Evolutionary conservation across 2,329 filamentous ascomycete species (phyloP), one percentile per base, ranked within the genome.

Genomic region (Fusarium duplospermum): DNA sequence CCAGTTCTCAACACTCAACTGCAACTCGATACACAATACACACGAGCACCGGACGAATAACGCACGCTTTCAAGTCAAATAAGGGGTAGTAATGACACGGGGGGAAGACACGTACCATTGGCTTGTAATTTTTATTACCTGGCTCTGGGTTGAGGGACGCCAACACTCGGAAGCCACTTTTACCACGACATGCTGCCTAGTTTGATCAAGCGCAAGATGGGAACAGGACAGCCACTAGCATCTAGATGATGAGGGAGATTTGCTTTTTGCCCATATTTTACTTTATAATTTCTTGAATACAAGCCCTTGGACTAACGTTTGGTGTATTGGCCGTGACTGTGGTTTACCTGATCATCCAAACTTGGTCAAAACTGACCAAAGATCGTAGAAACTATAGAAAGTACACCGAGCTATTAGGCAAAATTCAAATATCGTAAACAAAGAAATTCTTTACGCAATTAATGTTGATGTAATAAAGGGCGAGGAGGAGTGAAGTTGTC

Each of bases 111-210:
- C 66, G 52, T 60, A 45, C 36, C 59, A 67, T 52, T 72, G 65
- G 69, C 72, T 70, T 75, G 69, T 35, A 24, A 29, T 29, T 24
- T 69, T 58, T 66, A 57, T 69, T 50, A 57, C 71, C 40, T 50
- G 69, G 73, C 73, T 76, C 67, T 71, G 63, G 62, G 38, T 70
- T 58, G 57, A 62, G 73, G 77, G 73, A 78, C 73, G 71, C 77
- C 70, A 67, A 63, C 71, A 71, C 56, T 58, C 60, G 36, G 71
- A 72, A 62, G 74, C 56, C 45, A 75, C 57, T 77, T 71, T 64
- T 76, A 64, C 18, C 58, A 61, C 40, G 27, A 35, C 47, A n/a
- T 36, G 61, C 64, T 62, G 58, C 61, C 57, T 31, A 27, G 20
- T 59, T 71, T 47, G 40, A 70, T 65, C 52, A 52, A 42, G 57